Evolutionary conservation across 2,329 filamentous ascomycete genomes (phyloP).

Genomic region (Diaporthe sp.): DNA sequence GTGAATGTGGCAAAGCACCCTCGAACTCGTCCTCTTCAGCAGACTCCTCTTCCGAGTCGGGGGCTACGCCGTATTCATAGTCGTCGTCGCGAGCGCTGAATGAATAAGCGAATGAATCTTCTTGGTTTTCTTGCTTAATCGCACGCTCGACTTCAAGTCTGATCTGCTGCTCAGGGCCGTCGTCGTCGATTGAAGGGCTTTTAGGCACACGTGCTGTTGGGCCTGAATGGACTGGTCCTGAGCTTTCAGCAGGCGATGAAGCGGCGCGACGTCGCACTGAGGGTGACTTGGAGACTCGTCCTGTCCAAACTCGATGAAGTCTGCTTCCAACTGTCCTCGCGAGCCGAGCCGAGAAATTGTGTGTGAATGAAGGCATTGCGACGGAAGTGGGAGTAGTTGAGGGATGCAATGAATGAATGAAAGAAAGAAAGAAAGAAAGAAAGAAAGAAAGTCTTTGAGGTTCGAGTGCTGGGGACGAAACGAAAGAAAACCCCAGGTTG

Average conservation of each 20-base stretch:
- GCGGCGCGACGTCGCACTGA: background rate
- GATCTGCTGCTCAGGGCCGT: background rate
- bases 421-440: slow-evolving; percentile 19
- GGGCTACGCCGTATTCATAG: background rate
- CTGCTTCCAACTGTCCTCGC: slow-evolving; percentile 4
- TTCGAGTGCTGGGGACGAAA: background rate
- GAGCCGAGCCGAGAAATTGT: slow-evolving; percentile 19
- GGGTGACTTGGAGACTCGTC: slow-evolving; percentile 24
- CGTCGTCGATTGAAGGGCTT: background rate
- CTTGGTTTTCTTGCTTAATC: slow-evolving; percentile 30
- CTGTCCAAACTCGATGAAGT: slow-evolving; percentile 17
- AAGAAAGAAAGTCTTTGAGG: slow-evolving; percentile 16
- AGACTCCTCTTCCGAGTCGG: background rate
- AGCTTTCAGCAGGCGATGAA: background rate
- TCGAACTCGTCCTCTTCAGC: background rate
- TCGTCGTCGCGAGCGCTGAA: background rate
- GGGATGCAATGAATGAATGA: background rate
- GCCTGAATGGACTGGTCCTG: background rate
- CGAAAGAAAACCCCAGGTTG: slow-evolving; percentile 7
- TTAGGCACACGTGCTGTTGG: background rate
- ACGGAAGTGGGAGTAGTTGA: background rate
- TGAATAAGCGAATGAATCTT: background rate
- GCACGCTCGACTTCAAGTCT: background rate
- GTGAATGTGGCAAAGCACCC: background rate
- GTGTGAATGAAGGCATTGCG: slow-evolving; percentile 28